Conservation (phyloP, 306 rosid genomes). For the Corylus avellana region DNA sequence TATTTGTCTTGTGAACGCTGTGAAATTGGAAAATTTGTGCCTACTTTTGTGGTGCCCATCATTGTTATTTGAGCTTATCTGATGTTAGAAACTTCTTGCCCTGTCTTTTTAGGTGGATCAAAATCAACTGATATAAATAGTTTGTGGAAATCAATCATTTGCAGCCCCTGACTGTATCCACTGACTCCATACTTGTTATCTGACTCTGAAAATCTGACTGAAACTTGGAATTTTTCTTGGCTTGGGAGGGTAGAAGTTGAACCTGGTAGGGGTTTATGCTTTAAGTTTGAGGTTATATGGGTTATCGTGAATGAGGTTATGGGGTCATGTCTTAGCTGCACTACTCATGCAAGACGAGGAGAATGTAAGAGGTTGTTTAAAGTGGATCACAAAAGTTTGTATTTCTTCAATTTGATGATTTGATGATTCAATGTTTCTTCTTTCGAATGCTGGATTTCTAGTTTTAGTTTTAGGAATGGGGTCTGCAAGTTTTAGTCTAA, state of each 20-base stretch:
- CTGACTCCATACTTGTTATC: too few species aligned
- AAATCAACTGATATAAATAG: not conserved
- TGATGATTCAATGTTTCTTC: constrained; percentile 24
- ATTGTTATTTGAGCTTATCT: not conserved
- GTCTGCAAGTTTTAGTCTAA: not conserved
- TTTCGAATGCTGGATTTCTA: constrained; percentile 17
- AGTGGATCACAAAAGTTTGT: too few species aligned
- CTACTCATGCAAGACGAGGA: too few species aligned
- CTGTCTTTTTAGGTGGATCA: not conserved
- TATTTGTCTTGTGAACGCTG: not conserved
- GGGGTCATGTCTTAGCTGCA: too few species aligned
- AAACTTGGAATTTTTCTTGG: too few species aligned
- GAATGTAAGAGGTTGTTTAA: too few species aligned
- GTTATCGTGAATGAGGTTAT: too few species aligned
- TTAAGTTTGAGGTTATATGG: too few species aligned
- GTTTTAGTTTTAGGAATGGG: constrained; percentile 6
- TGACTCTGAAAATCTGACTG: too few species aligned
- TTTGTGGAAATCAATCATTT: not conserved
- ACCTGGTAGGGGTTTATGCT: too few species aligned
- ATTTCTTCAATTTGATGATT: not conserved
- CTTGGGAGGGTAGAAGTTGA: too few species aligned
- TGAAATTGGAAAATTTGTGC: not conserved
- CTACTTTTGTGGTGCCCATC: not conserved
- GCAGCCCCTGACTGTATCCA: too few species aligned
- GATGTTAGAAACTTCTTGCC: not conserved